phyloP scores from a whole-genome alignment of 106 monocot genomes.

The Dioscorea dumetorum region DNA sequence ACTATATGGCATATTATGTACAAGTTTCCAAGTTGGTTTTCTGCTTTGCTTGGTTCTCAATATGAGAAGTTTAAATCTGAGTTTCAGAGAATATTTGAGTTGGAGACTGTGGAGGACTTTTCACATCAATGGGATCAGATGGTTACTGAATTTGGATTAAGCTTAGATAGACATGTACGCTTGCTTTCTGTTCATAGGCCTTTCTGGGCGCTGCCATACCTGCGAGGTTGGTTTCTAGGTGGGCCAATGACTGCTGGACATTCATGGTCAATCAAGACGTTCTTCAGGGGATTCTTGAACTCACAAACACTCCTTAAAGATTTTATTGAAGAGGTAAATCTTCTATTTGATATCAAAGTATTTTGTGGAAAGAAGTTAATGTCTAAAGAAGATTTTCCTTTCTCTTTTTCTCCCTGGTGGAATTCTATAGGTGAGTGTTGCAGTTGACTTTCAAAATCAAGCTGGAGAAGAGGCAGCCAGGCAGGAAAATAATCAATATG shows the following conservation, averaged over 20 bases:
- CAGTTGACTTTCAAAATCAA: conserved; percentile 82
- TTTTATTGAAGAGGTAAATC: conserved; percentile 66
- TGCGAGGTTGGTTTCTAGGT: conserved; percentile 66
- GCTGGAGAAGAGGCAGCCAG: conserved; percentile 66
- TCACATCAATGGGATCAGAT: conserved; percentile 55
- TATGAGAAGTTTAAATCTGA: conserved; percentile 63
- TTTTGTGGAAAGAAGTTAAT: background rate
- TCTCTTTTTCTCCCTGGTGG: background rate
- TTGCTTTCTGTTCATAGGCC: conserved; percentile 45
- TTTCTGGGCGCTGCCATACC: conserved; percentile 59
- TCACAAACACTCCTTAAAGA: conserved; percentile 71
- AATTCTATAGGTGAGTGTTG: conserved; percentile 59
- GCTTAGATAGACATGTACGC: conserved; percentile 45
- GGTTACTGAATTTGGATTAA: conserved; percentile 52
- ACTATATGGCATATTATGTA: conserved; percentile 48
- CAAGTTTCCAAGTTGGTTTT: conserved; percentile 73
- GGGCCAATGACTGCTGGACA: conserved; percentile 35
- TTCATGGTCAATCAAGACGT: conserved; percentile 37
- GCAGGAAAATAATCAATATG: conserved; percentile 32
- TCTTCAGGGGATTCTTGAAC: conserved; percentile 71
- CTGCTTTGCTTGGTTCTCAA: conserved; percentile 34
- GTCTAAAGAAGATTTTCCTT: background rate
- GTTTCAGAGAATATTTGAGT: conserved; percentile 41
- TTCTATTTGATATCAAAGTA: background rate
- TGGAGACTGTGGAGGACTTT: conserved; percentile 56